phyloP scores from a whole-genome alignment of 805 yeast species.

The Metschnikowia sp. region DNA sequence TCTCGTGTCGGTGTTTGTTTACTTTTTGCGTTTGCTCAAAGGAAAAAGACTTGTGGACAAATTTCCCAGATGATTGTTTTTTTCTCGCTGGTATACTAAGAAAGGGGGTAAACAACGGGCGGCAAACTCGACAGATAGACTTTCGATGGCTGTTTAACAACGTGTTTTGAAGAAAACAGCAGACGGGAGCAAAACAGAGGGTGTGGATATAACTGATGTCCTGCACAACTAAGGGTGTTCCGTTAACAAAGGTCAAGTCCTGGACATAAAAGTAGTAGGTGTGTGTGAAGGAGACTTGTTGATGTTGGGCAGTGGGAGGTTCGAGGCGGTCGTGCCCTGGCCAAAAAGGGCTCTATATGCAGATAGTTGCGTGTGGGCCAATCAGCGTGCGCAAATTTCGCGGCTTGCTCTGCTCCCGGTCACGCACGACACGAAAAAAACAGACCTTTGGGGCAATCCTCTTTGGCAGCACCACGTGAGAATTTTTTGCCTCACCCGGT shows the following conservation, averaged over 20 bases:
- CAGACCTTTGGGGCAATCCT: too few species aligned
- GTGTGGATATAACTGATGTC: conserved; percentile 21
- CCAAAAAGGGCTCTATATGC: conserved; percentile 8
- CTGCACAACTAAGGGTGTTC: conserved; percentile 18
- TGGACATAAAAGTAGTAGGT: conserved; percentile 23
- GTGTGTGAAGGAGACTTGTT: conserved; percentile 21
- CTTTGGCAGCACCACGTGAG: too few species aligned
- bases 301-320: conserved; percentile 15
- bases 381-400: conserved; percentile 1
- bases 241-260: conserved; percentile 15
- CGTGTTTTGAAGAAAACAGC: neutral
- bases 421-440: conserved; percentile 5
- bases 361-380: conserved; percentile 4
- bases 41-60: neutral
- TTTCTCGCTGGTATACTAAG: conserved; percentile 5
- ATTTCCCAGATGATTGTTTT: neutral
- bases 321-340: conserved; percentile 16
- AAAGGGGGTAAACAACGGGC: conserved; percentile 5
- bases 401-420: conserved; percentile 3
- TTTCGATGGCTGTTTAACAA: neutral
- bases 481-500: too few species aligned
- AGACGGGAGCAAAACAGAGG: conserved; percentile 11
- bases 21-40: neutral
- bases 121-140: neutral
- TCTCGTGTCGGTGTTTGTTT: conserved; percentile 9